A percentile compares a stretch with the other conserved stretches of the same genome.
Evolutionary conservation across 225 moss, liverwort and hornwort species (phyloP).

Genomic region (Climacium dendroides): DNA sequence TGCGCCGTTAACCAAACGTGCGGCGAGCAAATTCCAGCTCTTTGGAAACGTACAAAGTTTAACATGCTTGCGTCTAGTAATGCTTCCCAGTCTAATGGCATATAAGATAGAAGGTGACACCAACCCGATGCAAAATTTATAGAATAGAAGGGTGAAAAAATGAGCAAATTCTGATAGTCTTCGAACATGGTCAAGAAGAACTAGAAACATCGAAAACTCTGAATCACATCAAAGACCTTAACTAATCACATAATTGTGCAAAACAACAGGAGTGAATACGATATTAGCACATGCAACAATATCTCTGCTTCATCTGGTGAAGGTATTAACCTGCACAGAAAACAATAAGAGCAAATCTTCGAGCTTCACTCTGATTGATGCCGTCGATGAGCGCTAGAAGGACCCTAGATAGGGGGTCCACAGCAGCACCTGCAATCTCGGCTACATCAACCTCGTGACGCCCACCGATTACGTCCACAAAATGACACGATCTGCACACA

Average conservation of each 20-base stretch:
- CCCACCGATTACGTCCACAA: conserved; percentile 63
- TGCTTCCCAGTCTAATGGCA: background rate
- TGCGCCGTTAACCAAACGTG: background rate
- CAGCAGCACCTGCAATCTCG: conserved; percentile 62
- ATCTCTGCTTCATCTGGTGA: background rate
- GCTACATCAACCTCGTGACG: conserved; percentile 52
- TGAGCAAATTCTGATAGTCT: background rate
- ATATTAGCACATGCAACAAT: background rate
- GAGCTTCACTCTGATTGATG: conserved; percentile 66
- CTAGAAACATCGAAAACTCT: background rate
- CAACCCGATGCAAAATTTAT: background rate
- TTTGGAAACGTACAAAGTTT: background rate
- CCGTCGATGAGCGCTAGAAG: conserved; percentile 72
- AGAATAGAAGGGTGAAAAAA: background rate
- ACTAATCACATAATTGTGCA: background rate
- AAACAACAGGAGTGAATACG: background rate
- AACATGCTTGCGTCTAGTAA: background rate
- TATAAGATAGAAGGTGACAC: background rate
- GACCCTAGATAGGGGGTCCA: conserved; percentile 66
- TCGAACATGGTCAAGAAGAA: background rate
- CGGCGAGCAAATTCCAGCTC: background rate
- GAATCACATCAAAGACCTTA: background rate
- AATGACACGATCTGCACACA: conserved; percentile 66
- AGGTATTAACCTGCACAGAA: conserved; percentile 55
- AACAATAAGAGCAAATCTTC: conserved; percentile 75